phyloP scores from a whole-genome alignment of 108 stramenopile genomes.

The Chaetoceros tenuissimus region DNA sequence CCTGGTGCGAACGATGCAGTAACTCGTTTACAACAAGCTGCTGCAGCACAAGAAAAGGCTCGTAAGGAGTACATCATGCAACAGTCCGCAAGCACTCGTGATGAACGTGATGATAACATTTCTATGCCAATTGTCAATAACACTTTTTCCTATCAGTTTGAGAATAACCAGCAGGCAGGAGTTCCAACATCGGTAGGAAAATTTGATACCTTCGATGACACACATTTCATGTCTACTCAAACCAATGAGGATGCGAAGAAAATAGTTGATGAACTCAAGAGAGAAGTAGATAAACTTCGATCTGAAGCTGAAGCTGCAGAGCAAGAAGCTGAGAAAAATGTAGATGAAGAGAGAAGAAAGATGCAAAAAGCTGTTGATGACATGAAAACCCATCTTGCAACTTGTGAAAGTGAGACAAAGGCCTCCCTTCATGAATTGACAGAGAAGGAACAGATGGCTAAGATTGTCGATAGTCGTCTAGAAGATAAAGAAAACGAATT shows the following conservation, averaged over 20 bases:
- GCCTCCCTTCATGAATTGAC: background rate
- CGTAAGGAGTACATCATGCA: background rate
- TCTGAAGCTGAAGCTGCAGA: background rate
- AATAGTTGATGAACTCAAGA: background rate
- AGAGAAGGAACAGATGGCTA: background rate
- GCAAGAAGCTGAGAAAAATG: background rate
- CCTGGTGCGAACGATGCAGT: background rate
- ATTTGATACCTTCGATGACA: background rate
- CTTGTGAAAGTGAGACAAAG: background rate
- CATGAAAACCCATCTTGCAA: background rate
- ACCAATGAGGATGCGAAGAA: background rate
- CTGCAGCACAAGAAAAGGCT: background rate
- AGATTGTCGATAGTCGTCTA: background rate
- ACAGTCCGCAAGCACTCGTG: background rate
- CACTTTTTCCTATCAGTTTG: background rate
- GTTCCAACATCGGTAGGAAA: background rate
- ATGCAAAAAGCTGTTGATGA: background rate
- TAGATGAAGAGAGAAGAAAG: background rate
- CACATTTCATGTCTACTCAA: background rate
- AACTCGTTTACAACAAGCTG: background rate
- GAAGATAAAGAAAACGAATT: background rate
- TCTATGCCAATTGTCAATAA: background rate
- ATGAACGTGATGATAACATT: background rate
- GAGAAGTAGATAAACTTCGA: background rate
- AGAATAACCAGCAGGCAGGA: background rate